Conservation (phyloP, 1,139 yeast genomes). For the Debaryomyces sp. region DNA sequence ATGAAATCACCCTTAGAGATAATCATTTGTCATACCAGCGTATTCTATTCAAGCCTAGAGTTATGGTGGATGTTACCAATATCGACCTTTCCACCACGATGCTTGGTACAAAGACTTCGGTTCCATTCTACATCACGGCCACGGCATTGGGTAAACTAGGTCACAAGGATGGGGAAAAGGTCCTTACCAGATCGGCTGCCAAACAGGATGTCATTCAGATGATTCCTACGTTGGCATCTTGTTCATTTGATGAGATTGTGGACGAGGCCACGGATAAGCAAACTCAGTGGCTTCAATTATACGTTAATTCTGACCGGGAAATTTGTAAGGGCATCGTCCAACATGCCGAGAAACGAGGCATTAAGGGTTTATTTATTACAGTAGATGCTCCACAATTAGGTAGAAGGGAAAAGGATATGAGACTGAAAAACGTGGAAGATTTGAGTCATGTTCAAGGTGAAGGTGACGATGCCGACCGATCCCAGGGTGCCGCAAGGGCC, state of each 20-base stretch:
- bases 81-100: conserved; percentile 41
- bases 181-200: conserved; percentile 74
- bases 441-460: conserved; percentile 53
- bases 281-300: conserved; percentile 88
- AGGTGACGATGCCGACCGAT: conserved; percentile 63
- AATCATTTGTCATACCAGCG: conserved; percentile 88
- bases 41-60: conserved; percentile 79
- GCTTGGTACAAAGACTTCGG: conserved; percentile 40
- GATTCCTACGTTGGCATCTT: conserved; percentile 80
- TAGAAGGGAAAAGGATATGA: conserved; percentile 76
- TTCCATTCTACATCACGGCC: conserved; percentile 76
- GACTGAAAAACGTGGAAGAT: conserved; percentile 45
- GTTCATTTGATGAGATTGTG: conserved; percentile 72
- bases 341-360: conserved; percentile 75
- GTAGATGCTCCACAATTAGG: conserved; percentile 97
- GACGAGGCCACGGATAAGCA: conserved; percentile 47
- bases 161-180: conserved; percentile 76
- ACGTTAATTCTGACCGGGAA: conserved; percentile 64
- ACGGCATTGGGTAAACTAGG: conserved; percentile 84
- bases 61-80: conserved; percentile 69
- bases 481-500: conserved; percentile 89
- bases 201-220: conserved; percentile 71
- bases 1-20: conserved; percentile 85
- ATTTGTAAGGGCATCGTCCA: conserved; percentile 61
- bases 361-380: conserved; percentile 79